Percentiles rank a stretch among this genome's conserved stretches.
Evolutionary conservation across 2,329 filamentous ascomycete species (phyloP).

Genomic region (Penicillium sp.): DNA sequence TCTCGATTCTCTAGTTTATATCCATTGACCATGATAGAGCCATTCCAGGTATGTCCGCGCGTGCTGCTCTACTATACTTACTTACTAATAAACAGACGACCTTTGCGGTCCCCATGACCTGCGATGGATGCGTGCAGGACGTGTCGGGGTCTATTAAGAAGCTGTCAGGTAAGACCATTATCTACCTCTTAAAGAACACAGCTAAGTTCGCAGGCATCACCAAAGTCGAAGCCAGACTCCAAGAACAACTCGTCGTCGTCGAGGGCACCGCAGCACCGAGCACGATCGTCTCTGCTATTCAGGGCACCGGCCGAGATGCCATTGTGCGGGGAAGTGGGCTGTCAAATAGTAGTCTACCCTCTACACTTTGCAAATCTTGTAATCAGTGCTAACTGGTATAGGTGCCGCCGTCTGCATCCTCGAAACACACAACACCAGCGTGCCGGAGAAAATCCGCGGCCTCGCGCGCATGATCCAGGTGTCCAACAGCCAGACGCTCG

Average conservation of each 20-base stretch:
- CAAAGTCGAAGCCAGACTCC: constrained; percentile 76
- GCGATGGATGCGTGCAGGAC: constrained; percentile 81
- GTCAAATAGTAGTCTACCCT: constrained; percentile 66
- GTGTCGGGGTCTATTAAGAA: constrained; percentile 75
- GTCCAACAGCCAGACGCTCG: constrained; percentile 68
- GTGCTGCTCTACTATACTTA: neutral
- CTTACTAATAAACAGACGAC: constrained; percentile 61
- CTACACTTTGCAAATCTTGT: neutral
- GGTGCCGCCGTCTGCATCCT: constrained; percentile 77
- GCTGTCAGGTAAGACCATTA: constrained; percentile 54
- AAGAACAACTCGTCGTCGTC: constrained; percentile 77
- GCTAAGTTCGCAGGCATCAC: constrained; percentile 58
- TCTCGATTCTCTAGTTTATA: neutral
- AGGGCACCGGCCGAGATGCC: constrained; percentile 85
- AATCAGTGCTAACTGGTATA: constrained; percentile 12
- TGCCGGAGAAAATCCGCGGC: constrained; percentile 70
- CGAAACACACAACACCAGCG: constrained; percentile 67
- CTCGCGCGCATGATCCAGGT: constrained; percentile 93
- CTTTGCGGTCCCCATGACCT: constrained; percentile 91
- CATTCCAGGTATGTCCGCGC: constrained; percentile 40
- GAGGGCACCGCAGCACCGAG: constrained; percentile 89
- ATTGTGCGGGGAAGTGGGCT: constrained; percentile 85
- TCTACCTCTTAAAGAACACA: neutral
- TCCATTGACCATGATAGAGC: constrained; percentile 35
- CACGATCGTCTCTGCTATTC: constrained; percentile 81